phyloP scores from a whole-genome alignment of 2,329 filamentous ascomycete genomes.

The Aspergillus brunneoviolaceus region DNA sequence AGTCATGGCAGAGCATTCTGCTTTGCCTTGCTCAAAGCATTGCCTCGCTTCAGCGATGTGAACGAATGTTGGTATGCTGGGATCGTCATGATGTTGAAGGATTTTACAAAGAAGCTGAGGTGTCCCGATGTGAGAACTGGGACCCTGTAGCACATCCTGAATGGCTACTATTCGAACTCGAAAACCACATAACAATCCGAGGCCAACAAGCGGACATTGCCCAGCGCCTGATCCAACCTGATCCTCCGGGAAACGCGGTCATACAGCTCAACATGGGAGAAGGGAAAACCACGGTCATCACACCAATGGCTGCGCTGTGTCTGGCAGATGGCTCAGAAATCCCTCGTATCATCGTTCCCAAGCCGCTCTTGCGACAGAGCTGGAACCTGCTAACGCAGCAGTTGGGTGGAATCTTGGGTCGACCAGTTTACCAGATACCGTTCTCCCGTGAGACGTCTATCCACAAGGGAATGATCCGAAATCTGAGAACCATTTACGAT shows the following conservation, averaged over 20 bases:
- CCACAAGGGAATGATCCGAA: neutral
- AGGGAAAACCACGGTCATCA: conserved; percentile 11
- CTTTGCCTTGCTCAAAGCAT: conserved; percentile 7
- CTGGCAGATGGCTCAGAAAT: neutral
- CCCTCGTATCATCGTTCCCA: conserved; percentile 3
- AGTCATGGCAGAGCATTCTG: conserved; percentile 7
- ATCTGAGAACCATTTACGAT: neutral
- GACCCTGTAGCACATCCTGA: conserved; percentile 1
- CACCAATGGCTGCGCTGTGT: neutral
- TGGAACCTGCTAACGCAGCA: conserved; percentile 1
- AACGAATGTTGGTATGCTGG: conserved; percentile 9
- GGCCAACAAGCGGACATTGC: conserved; percentile 1
- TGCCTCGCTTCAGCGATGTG: conserved; percentile 5
- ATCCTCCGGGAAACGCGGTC: neutral
- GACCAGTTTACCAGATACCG: conserved; percentile 7
- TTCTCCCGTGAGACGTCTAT: conserved; percentile 4
- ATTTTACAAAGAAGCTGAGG: conserved; percentile 14
- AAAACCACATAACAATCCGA: conserved; percentile 9
- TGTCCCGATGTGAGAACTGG: conserved; percentile 1
- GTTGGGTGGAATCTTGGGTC: conserved; percentile 6
- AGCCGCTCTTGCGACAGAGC: conserved; percentile 10
- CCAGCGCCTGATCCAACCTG: neutral
- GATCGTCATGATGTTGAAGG: conserved; percentile 7
- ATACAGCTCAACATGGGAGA: conserved; percentile 10
- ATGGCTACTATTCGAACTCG: conserved; percentile 14